Evolutionary conservation across 441 rosid species (phyloP).

Genomic region (Gossypium gossypioides): DNA sequence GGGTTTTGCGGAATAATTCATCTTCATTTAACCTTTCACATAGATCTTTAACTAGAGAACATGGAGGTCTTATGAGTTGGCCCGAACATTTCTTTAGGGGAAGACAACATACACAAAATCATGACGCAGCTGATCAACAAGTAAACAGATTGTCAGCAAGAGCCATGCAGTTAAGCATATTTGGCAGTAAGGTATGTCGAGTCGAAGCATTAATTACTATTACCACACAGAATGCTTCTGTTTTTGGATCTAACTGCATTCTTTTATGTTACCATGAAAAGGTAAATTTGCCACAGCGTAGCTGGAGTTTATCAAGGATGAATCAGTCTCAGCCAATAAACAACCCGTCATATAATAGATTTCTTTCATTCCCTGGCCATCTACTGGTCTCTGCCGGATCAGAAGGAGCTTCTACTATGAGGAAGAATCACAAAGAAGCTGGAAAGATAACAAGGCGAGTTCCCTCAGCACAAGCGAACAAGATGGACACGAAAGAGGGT

Average conservation of each 20-base stretch:
- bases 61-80: constrained; percentile 54
- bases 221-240: neutral
- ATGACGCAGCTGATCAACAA: constrained; percentile 15
- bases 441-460: constrained; percentile 11
- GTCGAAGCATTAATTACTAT: neutral
- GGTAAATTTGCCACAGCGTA: constrained; percentile 29
- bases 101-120: constrained; percentile 18
- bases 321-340: constrained; percentile 23
- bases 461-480: constrained; percentile 6
- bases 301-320: constrained; percentile 18
- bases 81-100: constrained; percentile 36
- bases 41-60: constrained; percentile 46
- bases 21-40: constrained; percentile 48
- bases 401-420: constrained; percentile 30
- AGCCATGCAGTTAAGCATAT: constrained; percentile 55
- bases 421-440: constrained; percentile 20
- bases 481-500: constrained; percentile 6
- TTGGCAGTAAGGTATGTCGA: constrained; percentile 48
- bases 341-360: constrained; percentile 25
- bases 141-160: constrained; percentile 43
- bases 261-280: constrained; percentile 10
- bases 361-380: constrained; percentile 18
- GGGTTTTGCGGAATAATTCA: constrained; percentile 30
- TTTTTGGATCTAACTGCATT: neutral
- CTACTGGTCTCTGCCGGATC: constrained; percentile 28